Percentiles rank a stretch among this genome's conserved stretches.
phyloP scores from a whole-genome alignment of 768 basidiomycete genomes.

The Kockovaella imperatae region DNA sequence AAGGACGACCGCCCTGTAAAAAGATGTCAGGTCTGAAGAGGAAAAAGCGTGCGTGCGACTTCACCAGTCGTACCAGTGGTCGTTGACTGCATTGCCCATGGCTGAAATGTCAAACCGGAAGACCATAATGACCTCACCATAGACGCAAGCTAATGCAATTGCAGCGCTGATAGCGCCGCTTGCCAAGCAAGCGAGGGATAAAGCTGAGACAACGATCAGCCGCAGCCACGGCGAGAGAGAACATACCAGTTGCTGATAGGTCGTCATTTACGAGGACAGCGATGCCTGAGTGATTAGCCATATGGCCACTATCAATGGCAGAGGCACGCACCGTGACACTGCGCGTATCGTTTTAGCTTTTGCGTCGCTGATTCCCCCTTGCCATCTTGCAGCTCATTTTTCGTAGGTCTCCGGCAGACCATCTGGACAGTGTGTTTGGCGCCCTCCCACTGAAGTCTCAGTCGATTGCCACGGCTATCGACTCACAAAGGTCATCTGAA shows the following conservation, averaged over 20 bases:
- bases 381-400: not conserved
- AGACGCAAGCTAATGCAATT: not conserved
- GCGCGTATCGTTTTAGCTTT: not conserved
- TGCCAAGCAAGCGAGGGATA: not conserved
- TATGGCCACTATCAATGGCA: not conserved
- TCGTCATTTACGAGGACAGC: not conserved
- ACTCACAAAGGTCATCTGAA: conserved; percentile 1
- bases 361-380: not conserved
- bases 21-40: not conserved
- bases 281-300: not conserved
- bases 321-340: not conserved
- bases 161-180: not conserved
- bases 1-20: not conserved
- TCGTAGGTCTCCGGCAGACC: not conserved
- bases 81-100: not conserved
- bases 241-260: not conserved
- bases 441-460: not conserved
- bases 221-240: not conserved
- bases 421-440: not conserved
- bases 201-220: not conserved
- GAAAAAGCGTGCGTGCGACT: not conserved
- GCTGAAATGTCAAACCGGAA: not conserved
- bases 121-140: too few relatives aligned
- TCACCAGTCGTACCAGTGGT: not conserved
- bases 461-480: not conserved